Percentiles rank a stretch among this genome's conserved stretches.
These are phyloP conservation scores for Acanthamoeba rhysodes DNA, from an alignment of 208 protist genomes.

Conservation along the genomic window DNA sequence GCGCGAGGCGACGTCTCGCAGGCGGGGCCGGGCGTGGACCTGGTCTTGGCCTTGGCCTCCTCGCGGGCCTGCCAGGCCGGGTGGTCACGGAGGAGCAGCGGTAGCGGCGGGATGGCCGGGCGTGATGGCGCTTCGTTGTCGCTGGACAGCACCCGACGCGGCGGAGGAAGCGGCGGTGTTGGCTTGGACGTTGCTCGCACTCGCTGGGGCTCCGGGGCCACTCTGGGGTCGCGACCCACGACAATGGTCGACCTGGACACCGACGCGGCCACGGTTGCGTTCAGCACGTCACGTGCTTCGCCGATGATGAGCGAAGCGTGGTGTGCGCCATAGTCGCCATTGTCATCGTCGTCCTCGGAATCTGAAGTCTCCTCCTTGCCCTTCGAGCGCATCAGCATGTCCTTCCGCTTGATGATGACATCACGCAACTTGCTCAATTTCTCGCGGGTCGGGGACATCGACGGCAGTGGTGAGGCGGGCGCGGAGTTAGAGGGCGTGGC, in stretches of 20 bases:
- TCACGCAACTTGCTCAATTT: slow-evolving; percentile 3
- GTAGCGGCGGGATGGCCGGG: not conserved
- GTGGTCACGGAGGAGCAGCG: not conserved
- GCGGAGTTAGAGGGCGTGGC: not conserved
- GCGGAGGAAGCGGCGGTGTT: not conserved
- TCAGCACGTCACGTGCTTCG: not conserved
- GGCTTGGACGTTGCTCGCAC: not conserved
- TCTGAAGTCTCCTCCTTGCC: not conserved
- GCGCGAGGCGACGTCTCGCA: not conserved
- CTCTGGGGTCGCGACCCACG: not conserved
- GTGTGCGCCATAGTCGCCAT: not conserved
- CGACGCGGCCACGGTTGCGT: not conserved
- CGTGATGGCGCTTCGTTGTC: not conserved
- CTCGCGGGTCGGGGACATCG: not conserved
- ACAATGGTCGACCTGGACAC: not conserved
- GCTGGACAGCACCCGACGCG: slow-evolving; percentile 9
- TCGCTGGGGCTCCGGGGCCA: not conserved
- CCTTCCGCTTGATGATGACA: slow-evolving; percentile 37
- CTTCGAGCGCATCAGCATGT: not conserved
- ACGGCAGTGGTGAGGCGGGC: not conserved
- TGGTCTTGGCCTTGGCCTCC: not conserved
- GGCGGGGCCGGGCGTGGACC: not conserved
- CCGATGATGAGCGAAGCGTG: not conserved
- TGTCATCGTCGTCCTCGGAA: not conserved
- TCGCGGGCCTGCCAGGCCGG: not conserved